Evolutionary conservation across 176 grass and related monocot genomes (phyloP).

Genomic region (Aegilops tauschii): DNA sequence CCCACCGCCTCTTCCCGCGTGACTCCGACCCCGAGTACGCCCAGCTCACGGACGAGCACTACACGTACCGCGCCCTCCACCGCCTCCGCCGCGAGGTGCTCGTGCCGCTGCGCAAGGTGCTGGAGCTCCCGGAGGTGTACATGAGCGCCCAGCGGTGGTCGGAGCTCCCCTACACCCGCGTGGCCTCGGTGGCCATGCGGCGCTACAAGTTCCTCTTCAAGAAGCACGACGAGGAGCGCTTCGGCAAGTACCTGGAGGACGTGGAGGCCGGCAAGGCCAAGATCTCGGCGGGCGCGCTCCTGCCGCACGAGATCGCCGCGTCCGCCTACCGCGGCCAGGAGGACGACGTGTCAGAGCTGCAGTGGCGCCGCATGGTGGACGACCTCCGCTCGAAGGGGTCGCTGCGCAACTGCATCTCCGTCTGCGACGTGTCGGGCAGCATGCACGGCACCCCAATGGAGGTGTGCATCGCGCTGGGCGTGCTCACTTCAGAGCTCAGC

Average conservation of each 20-base stretch:
- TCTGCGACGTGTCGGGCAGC: constrained; percentile 81
- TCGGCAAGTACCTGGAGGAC: background rate
- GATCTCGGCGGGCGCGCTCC: background rate
- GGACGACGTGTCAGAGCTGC: background rate
- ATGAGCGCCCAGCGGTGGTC: constrained; percentile 46
- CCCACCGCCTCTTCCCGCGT: constrained; percentile 45
- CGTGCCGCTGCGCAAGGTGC: constrained; percentile 23
- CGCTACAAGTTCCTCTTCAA: constrained; percentile 30
- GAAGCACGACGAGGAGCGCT: background rate
- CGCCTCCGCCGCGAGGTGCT: constrained; percentile 44
- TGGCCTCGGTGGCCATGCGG: constrained; percentile 52
- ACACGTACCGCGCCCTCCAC: constrained; percentile 41
- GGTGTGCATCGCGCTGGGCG: constrained; percentile 63
- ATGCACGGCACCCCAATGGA: constrained; percentile 51
- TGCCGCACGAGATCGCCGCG: background rate
- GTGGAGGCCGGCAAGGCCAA: background rate
- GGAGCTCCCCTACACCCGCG: constrained; percentile 47
- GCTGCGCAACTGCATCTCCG: constrained; percentile 47
- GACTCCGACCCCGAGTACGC: constrained; percentile 32
- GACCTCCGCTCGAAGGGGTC: background rate
- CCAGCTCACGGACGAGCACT: constrained; percentile 39
- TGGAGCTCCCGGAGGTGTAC: constrained; percentile 56
- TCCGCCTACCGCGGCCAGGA: background rate
- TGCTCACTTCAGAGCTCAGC: background rate
- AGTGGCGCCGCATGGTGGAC: background rate